Base-by-base conservation (phyloP, 2,329 filamentous ascomycete genomes). In the Fusarium nanum region DNA sequence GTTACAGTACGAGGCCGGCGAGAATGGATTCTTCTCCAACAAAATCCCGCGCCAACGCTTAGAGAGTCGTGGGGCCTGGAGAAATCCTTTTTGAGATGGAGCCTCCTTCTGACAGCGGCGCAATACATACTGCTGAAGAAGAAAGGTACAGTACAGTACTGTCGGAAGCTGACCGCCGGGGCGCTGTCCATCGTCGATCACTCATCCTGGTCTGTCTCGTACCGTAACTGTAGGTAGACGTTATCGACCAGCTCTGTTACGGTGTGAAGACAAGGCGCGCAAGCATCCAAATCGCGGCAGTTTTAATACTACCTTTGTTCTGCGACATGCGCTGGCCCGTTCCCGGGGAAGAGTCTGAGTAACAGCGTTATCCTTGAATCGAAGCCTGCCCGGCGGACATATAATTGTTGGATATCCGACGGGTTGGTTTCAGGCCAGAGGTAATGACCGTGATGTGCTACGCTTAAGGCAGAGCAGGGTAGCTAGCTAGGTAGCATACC, bases 341-440 rank as follows among this genome's bases (percentile, higher is more conserved):
- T 45, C 40, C 54, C 34, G 34, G 47, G 37, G 41, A 45, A 57
- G 20, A 52, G 18, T 37, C 16, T 37, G 32, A 59, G 25, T 25
- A 64, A 32, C 37, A 25, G 27, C 53, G 28, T 47, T 60, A 54
- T 54, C 49, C 16, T 37, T 18, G 32, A 37, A 37, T 55, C 44
- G 50, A 71, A 63, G 22, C 57, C 58, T 66, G 44, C 55, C 44
- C 47, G 54, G 56, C 64, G 64, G 67, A 55, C 56, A 57, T 28
- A 41, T 25, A 53, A 32, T 60, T 59, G 55, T 53, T 64, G 60
- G 58, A 67, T 68, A 65, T 70, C 71, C 67, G 62, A 74, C 61
- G 57, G 56, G 27, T 63, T 71, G 46, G 73, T 75, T 75, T 75
- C 73, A 75, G 71, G 72, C 60, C 71, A 63, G 49, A 62, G 60